These are phyloP conservation scores for Ascodesmis nigricans DNA, from an alignment of 495 filamentous ascomycete species.

Conservation along the genomic window DNA sequence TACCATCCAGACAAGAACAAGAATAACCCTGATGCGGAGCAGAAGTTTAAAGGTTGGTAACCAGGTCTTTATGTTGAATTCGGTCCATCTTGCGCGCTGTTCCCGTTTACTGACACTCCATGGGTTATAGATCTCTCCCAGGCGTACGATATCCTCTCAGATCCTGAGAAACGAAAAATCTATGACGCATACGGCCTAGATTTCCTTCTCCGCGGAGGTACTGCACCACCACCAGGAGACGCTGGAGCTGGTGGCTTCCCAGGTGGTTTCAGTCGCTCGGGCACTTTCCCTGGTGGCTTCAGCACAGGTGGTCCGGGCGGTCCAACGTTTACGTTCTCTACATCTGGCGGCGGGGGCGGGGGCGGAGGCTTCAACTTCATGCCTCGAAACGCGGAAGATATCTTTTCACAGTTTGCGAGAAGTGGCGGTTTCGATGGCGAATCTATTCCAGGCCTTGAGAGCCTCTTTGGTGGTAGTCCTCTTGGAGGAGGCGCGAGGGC, in stretches of 20 bases:
- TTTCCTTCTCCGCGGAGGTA: slow-evolving; percentile 68
- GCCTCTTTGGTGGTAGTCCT: slow-evolving; percentile 24
- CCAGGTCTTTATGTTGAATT: neutral
- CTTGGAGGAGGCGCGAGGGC: slow-evolving; percentile 23
- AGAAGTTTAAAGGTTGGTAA: slow-evolving; percentile 59
- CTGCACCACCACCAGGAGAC: slow-evolving; percentile 39
- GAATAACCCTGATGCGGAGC: slow-evolving; percentile 56
- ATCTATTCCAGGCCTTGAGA: slow-evolving; percentile 30
- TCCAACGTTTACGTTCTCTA: slow-evolving; percentile 11
- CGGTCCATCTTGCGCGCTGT: neutral
- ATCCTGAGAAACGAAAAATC: slow-evolving; percentile 87
- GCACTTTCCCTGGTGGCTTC: slow-evolving; percentile 31
- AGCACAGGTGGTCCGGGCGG: slow-evolving; percentile 26
- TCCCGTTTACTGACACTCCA: slow-evolving; percentile 4
- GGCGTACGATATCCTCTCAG: slow-evolving; percentile 92
- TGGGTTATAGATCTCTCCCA: slow-evolving; percentile 79
- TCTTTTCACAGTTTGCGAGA: slow-evolving; percentile 63
- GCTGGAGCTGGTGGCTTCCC: slow-evolving; percentile 15
- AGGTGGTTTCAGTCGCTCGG: slow-evolving; percentile 31
- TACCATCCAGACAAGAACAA: slow-evolving; percentile 96
- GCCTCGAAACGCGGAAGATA: slow-evolving; percentile 62
- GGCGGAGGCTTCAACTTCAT: slow-evolving; percentile 37
- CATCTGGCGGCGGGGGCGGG: slow-evolving; percentile 3
- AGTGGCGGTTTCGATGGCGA: slow-evolving; percentile 24
- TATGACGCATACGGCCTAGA: slow-evolving; percentile 94